Conservation (phyloP, 805 yeast species). For the Priceomyces medius region DNA sequence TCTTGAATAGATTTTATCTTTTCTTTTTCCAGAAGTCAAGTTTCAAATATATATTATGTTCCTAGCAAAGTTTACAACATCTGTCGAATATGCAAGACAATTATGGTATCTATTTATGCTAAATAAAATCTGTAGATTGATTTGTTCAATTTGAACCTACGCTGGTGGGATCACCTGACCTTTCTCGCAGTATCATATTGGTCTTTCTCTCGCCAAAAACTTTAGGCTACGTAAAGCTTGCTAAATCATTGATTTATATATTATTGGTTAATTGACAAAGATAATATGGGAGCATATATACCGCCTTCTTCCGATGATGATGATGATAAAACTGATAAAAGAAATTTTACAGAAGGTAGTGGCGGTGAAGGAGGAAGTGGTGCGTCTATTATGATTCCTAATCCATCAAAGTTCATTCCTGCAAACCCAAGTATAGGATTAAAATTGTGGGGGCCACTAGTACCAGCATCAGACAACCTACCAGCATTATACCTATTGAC, state of each 20-base stretch:
- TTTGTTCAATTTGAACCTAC: background rate
- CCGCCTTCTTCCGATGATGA: conserved; percentile 28
- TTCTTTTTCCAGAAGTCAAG: background rate
- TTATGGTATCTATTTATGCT: background rate
- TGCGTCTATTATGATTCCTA: conserved; percentile 15
- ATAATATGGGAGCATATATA: conserved; percentile 33
- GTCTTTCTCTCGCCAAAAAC: background rate
- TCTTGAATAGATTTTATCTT: background rate
- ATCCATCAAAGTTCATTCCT: conserved; percentile 18
- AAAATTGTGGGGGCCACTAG: conserved; percentile 65
- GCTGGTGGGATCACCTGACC: conserved; percentile 1
- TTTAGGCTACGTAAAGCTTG: background rate
- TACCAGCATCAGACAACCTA: conserved; percentile 67
- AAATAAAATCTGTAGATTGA: conserved; percentile 2
- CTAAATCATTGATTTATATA: background rate
- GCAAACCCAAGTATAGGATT: conserved; percentile 58
- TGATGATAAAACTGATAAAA: conserved; percentile 9
- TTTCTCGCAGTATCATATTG: background rate
- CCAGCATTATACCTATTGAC: conserved; percentile 53
- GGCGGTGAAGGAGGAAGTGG: conserved; percentile 10
- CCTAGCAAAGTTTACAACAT: background rate
- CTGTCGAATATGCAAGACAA: background rate
- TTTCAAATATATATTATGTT: background rate
- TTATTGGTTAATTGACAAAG: background rate
- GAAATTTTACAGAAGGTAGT: conserved; percentile 4